Evolutionary conservation across 371 early-diverging fungal species (phyloP), one percentile per base, ranked within the genome.

Genomic region (Conidiobolus incongruus): DNA sequence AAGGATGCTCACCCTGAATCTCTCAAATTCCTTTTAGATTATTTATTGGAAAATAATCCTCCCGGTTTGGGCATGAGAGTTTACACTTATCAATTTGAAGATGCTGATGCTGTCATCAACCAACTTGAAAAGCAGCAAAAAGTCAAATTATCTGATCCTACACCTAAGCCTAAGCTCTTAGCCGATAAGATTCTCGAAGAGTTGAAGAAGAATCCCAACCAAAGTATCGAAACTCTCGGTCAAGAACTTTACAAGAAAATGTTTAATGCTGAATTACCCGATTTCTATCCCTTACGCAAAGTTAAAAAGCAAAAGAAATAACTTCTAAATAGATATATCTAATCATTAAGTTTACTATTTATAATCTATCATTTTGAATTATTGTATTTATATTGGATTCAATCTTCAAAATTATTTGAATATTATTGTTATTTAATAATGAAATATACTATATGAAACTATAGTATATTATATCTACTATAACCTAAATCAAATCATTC

Each of bases 1-100:
- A 77, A 77, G 47, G 89, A 92, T 52, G 61, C 77, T 17, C 67
- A 81, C 48, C 69, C 72, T 4, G 78, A 81, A 38, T 72, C 69
- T 1, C 70, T 89, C 22, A 65, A 78, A 37, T 67, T 67, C 49
- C 87, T 78, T 80, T 44, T 83, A 13, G 63, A 59, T 34, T 85
- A 81, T 52, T 52, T 83, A 49, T 62, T 66, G 35, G 65, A 72
- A 54, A 78, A 79, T 60, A 65, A 74, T 4, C 76, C 82, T 4
- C 66, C 72, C 11, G 82, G 86, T 47, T 55, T 85, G 34, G 84
- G 82, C 49, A 60, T 83, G 64, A 70, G 70, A 43, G 73, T 72
- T 46, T 66, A 76, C 26, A 56, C 60, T 33, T 70, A 70, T 54
- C 77, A 83, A 54, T 65, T 70, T 50, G 80, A 75, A 40, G 55